Conservation (phyloP, 139 green algal species). For the Chlorella sorokiniana region DNA sequence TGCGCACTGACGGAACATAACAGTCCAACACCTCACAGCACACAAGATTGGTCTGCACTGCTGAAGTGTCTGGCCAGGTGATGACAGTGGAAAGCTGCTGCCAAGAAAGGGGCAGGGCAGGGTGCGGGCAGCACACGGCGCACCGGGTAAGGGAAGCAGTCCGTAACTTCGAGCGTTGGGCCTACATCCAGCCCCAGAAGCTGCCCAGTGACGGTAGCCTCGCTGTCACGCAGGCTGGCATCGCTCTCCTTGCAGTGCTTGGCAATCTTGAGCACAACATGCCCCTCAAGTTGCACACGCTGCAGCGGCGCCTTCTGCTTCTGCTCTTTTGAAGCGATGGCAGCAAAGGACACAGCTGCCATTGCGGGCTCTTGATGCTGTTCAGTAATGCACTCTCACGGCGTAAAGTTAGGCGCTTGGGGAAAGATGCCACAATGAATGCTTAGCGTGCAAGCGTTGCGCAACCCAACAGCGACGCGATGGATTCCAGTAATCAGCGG, state of each 20-base stretch:
- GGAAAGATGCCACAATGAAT: too few relatives aligned
- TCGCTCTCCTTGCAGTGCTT: slow-evolving; percentile 89
- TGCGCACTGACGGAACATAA: too few relatives aligned
- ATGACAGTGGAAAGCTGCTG: too few relatives aligned
- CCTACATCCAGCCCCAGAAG: slow-evolving; percentile 97
- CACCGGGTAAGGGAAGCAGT: slow-evolving; percentile 98
- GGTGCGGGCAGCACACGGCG: not conserved
- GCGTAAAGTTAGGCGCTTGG: too few relatives aligned
- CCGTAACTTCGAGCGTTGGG: slow-evolving; percentile 94
- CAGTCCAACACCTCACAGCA: too few relatives aligned
- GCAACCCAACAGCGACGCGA: too few relatives aligned
- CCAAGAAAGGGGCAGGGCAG: not conserved
- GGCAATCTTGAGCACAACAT: slow-evolving; percentile 92
- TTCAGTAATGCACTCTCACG: too few relatives aligned
- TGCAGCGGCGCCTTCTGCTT: slow-evolving; percentile 57
- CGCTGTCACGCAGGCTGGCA: not conserved
- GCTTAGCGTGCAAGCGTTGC: too few relatives aligned
- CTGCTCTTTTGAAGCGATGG: slow-evolving; percentile 40
- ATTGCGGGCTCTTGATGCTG: too few relatives aligned
- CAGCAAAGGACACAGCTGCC: slow-evolving; percentile 50
- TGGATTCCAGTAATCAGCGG: too few relatives aligned
- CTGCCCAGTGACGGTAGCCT: slow-evolving; percentile 87
- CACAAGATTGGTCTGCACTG: too few relatives aligned
- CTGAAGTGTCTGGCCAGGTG: too few relatives aligned
- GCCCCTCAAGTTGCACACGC: slow-evolving; percentile 78